Evolutionary conservation across 2,329 filamentous ascomycete genomes (phyloP), one percentile per base, ranked within the genome.

Genomic region (Beauveria scarabaeidicola): DNA sequence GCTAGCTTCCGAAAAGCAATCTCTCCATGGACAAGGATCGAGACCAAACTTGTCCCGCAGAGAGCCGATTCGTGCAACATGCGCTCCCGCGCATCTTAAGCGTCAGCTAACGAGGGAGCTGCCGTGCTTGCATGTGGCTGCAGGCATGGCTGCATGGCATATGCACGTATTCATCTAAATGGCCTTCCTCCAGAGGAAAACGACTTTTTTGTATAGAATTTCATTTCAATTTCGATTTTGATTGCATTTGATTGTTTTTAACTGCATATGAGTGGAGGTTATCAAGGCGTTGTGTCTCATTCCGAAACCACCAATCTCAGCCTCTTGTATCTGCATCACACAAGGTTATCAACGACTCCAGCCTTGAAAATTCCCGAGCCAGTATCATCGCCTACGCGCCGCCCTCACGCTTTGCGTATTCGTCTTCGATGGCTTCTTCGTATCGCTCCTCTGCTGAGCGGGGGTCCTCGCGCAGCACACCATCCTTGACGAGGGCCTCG

Each of bases 401-500:
- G 36, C 83, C 82, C 72, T 85, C 83, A 32, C 82, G 76, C 73
- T 85, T 85, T 61, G 82, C 82, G 66, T 85, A 85, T 68, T 85
- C 83, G 1, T 84, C 81, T 72, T 85, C 81, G 41, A 86, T 85
- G 19, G 81, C 81, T 70, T 85, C 82, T 61, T 78, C 76, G 64
- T 85, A 85, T 65, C 78, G 79, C 65, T 81, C 77, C 29, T 82
- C 79, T 3, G 79, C 72, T n/a, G 76, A 77, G 60, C 84, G 80
- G 2, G 84, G 84, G 66, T 88, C 85, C 64, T 87, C 83, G 61
- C 83, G 84, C 64, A 97, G 75, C 59, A 97, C 90, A 5, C 91
- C 91, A 66, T 89, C 85, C 68, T 88, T 85, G 61, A 96, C 79
- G 63, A 96, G 77, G 54, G 88, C 81, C 65, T 91, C 89, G 11